Evolutionary conservation across 2,329 filamentous ascomycete species (phyloP), one percentile per base, ranked within the genome.

Genomic region (Calycina marina): DNA sequence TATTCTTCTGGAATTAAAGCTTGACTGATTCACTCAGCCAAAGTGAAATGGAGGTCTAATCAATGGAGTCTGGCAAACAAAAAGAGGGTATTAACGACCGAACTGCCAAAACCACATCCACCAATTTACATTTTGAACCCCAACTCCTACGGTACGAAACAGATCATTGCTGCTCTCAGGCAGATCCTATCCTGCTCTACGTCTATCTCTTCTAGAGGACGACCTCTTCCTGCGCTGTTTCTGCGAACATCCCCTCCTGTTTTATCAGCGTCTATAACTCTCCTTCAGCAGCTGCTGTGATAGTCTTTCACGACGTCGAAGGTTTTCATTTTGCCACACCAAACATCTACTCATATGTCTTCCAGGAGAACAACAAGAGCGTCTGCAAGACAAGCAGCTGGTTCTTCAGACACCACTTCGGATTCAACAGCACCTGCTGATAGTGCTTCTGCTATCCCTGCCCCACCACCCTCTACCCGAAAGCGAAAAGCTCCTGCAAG

Each of bases 291-390:
- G 8, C 20, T 22, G 20, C n/a, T n/a, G n/a, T 22, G n/a, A n/a
- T n/a, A n/a, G n/a, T 22, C n/a, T 8, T 22, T 22, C 8, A 22
- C 8, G n/a, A 22, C 20, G n/a, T 22, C 20, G n/a, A 22, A 22
- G 2, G n/a, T 22, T 22, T n/a, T 22, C n/a, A 8, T n/a, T 22
- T 9, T 22, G 20, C 20, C n/a, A 22, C 20, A 22, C n/a, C 20
- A n/a, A 22, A 22, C 41, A 46, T 37, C 42, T 65, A 77, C 82
- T 88, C 76, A 94, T n/a, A n/a, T 93, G 85, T 83, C 82, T 73
- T 66, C 82, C 72, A 66, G 76, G 72, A 94, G 86, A 82, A 77
- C 90, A 53, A 94, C 88, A 68, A 84, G 88, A 67, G 90, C 86
- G 53, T 79, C 86, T 59, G 80, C 86, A 65, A 85, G 85, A 67